A percentile compares a stretch with the other conserved stretches of the same genome.
Evolutionary conservation across 1,139 yeast genomes (phyloP).

Genomic region (Protomyces pachydermus): DNA sequence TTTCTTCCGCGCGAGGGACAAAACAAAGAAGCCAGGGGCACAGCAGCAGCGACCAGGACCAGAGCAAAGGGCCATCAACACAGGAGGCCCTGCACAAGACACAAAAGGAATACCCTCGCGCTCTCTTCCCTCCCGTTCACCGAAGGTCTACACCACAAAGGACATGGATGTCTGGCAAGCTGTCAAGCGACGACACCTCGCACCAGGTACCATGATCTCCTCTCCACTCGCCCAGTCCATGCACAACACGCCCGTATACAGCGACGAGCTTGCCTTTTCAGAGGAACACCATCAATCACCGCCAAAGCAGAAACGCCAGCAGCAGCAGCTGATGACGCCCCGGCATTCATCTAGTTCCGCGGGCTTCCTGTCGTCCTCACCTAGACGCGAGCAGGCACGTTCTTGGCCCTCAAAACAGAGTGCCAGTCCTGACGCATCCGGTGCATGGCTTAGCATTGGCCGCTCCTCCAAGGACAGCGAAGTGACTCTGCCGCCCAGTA

Average conservation of each 20-base stretch:
- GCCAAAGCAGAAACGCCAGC: not conserved
- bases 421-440: conserved; percentile 1
- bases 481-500: conserved; percentile 47
- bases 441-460: conserved; percentile 16
- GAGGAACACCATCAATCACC: not conserved
- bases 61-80: too few species aligned
- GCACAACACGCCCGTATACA: not conserved
- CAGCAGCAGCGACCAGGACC: not conserved
- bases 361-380: conserved; percentile 9
- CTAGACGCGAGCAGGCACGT: not conserved
- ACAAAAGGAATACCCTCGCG: too few species aligned
- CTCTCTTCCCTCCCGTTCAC: too few species aligned
- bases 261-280: not conserved
- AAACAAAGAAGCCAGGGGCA: not conserved
- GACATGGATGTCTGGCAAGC: not conserved
- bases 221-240: not conserved
- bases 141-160: too few species aligned
- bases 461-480: conserved; percentile 12
- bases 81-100: too few species aligned
- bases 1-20: not conserved
- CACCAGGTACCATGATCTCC: not conserved
- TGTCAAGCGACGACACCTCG: not conserved
- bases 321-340: conserved; percentile 8
- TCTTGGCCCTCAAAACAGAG: conserved; percentile 5
- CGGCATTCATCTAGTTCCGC: conserved; percentile 18